Evolutionary conservation across 495 filamentous ascomycete genomes (phyloP).

Genomic region (Saxispiralis lemnorum): DNA sequence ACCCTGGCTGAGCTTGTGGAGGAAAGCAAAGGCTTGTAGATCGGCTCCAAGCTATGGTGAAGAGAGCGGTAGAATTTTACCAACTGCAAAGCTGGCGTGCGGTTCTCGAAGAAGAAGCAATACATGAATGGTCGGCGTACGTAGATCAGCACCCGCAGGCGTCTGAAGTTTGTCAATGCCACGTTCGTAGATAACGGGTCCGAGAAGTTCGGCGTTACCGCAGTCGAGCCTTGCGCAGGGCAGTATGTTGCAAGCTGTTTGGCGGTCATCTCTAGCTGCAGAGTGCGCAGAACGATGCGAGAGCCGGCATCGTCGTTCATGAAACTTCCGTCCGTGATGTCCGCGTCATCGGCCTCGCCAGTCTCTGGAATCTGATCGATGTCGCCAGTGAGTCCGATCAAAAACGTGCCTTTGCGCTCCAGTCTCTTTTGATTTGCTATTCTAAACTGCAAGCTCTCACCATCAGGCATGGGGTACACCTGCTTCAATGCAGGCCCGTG

Average conservation of each 20-base stretch:
- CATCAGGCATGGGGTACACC: conserved; percentile 25
- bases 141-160: conserved; percentile 57
- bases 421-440: conserved; percentile 18
- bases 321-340: conserved; percentile 22
- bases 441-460: conserved; percentile 15
- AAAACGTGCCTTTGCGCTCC: conserved; percentile 39
- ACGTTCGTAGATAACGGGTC: neutral
- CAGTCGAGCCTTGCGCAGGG: neutral
- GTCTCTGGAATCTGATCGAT: conserved; percentile 14
- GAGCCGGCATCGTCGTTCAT: conserved; percentile 25
- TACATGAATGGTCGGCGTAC: conserved; percentile 76
- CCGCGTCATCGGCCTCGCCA: conserved; percentile 14
- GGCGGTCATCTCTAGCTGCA: conserved; percentile 27
- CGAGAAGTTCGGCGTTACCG: neutral
- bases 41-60: conserved; percentile 61
- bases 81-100: conserved; percentile 46
- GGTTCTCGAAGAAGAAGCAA: conserved; percentile 65
- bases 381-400: conserved; percentile 53
- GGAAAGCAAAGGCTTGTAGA: conserved; percentile 50
- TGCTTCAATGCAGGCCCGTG: conserved; percentile 5
- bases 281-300: conserved; percentile 32
- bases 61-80: conserved; percentile 62
- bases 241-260: too few species aligned
- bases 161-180: conserved; percentile 19
- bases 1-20: conserved; percentile 44